These are phyloP conservation scores for Trichosanthes truncata DNA, from an alignment of 306 rosid genomes.

Conservation along the genomic window DNA sequence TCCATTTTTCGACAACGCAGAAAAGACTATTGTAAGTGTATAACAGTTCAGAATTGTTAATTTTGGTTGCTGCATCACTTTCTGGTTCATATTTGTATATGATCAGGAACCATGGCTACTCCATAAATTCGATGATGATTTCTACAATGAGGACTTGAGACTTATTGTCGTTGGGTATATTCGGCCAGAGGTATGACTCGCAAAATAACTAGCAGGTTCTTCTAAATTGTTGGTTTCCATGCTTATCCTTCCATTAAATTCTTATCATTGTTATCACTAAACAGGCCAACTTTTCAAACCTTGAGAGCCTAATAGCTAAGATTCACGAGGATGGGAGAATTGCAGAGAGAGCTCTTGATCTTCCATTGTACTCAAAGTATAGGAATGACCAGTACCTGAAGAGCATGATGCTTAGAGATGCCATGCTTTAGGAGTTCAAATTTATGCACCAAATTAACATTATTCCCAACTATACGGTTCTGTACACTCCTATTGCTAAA, in stretches of 20 bases:
- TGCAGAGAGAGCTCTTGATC: conserved; percentile 81
- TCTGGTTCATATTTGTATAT: conserved; percentile 1
- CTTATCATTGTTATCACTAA: not conserved
- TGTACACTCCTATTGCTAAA: not conserved
- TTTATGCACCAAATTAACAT: not conserved
- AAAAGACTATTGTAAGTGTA: conserved; percentile 74
- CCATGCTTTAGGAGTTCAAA: not conserved
- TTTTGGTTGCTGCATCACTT: conserved; percentile 6
- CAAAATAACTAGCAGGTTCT: not conserved
- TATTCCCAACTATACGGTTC: not conserved
- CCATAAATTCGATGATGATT: conserved; percentile 61
- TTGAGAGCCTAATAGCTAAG: conserved; percentile 63
- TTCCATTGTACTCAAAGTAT: conserved; percentile 62
- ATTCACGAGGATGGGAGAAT: conserved; percentile 65
- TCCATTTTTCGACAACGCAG: conserved; percentile 75
- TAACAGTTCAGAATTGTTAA: not conserved
- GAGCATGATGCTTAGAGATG: conserved; percentile 14
- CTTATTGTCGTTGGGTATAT: conserved; percentile 87
- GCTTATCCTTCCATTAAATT: not conserved
- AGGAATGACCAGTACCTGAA: conserved; percentile 48
- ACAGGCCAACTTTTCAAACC: conserved; percentile 76
- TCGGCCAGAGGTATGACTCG: conserved; percentile 63
- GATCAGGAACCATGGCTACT: conserved; percentile 95
- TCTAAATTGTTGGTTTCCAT: not conserved
- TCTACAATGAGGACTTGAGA: conserved; percentile 72